Conservation (phyloP, 2,329 filamentous ascomycete genomes). For the Zalaria sp. region DNA sequence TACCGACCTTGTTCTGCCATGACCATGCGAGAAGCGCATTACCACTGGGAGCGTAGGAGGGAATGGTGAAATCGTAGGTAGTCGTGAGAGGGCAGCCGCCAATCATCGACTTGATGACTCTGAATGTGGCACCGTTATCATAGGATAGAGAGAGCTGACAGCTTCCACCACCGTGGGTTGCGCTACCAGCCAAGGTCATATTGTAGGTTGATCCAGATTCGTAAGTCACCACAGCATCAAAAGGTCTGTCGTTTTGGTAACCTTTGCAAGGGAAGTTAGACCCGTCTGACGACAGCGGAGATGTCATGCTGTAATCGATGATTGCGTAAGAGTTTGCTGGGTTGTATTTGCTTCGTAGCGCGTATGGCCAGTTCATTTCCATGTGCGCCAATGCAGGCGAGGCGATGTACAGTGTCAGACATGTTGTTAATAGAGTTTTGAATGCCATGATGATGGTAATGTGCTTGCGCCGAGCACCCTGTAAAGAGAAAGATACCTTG, state of each 20-base stretch:
- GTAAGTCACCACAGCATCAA: slow-evolving; percentile 46
- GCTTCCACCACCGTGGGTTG: slow-evolving; percentile 53
- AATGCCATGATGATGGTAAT: background rate
- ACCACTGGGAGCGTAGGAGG: slow-evolving; percentile 44
- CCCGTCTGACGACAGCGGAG: slow-evolving; percentile 46
- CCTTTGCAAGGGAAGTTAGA: slow-evolving; percentile 68
- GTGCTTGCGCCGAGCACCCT: background rate
- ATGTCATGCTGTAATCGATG: slow-evolving; percentile 59
- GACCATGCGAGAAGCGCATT: slow-evolving; percentile 60
- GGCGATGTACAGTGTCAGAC: slow-evolving; percentile 3
- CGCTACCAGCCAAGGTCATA: slow-evolving; percentile 48
- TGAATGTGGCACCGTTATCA: slow-evolving; percentile 56
- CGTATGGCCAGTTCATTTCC: slow-evolving; percentile 41
- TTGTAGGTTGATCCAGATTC: slow-evolving; percentile 47
- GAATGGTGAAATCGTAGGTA: slow-evolving; percentile 52
- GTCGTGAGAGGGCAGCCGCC: slow-evolving; percentile 40
- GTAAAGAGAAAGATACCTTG: background rate
- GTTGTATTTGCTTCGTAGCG: slow-evolving; percentile 37
- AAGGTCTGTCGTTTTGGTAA: slow-evolving; percentile 36
- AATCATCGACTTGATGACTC: slow-evolving; percentile 50
- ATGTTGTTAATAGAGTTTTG: slow-evolving; percentile 4
- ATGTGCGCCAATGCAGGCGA: slow-evolving; percentile 27
- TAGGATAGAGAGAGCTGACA: slow-evolving; percentile 66
- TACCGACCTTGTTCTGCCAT: slow-evolving; percentile 37
- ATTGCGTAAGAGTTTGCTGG: slow-evolving; percentile 26